A percentile compares a stretch with the other conserved stretches of the same genome.
These are phyloP conservation scores for Cornus controversa DNA, from an alignment of 148 eudicot species.

Conservation along the genomic window DNA sequence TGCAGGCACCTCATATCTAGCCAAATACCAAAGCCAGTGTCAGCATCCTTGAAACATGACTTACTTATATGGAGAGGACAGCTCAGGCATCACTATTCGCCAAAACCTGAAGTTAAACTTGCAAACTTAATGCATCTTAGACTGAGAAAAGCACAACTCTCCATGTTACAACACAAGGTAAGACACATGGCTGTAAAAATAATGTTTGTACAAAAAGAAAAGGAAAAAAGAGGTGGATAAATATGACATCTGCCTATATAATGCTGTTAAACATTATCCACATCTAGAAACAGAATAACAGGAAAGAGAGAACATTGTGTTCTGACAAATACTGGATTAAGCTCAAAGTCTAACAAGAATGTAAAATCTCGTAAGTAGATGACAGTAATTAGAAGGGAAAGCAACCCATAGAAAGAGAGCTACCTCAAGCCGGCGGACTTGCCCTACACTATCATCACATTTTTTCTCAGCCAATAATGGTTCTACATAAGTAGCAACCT, in stretches of 20 bases:
- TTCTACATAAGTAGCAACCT: constrained; percentile 30
- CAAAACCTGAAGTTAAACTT: background rate
- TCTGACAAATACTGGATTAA: background rate
- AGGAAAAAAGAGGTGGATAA: background rate
- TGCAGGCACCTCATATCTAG: background rate
- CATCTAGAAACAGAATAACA: constrained; percentile 2
- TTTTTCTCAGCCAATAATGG: constrained; percentile 16
- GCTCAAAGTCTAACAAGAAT: background rate
- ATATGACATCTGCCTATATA: background rate
- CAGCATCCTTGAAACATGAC: background rate
- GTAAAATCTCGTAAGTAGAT: background rate
- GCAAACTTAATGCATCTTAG: background rate
- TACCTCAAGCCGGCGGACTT: constrained; percentile 80
- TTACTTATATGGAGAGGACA: background rate
- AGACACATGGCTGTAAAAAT: background rate
- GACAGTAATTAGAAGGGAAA: background rate
- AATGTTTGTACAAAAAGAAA: constrained; percentile 1
- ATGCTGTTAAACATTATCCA: background rate
- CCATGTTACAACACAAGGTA: background rate
- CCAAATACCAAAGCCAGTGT: background rate
- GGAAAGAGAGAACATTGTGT: background rate
- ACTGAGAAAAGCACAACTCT: background rate
- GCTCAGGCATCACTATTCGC: background rate
- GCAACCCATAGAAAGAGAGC: constrained; percentile 3
- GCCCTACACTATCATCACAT: constrained; percentile 31